These are phyloP conservation scores for Daldinia loculata DNA, from an alignment of 495 filamentous ascomycete genomes.

Conservation along the genomic window DNA sequence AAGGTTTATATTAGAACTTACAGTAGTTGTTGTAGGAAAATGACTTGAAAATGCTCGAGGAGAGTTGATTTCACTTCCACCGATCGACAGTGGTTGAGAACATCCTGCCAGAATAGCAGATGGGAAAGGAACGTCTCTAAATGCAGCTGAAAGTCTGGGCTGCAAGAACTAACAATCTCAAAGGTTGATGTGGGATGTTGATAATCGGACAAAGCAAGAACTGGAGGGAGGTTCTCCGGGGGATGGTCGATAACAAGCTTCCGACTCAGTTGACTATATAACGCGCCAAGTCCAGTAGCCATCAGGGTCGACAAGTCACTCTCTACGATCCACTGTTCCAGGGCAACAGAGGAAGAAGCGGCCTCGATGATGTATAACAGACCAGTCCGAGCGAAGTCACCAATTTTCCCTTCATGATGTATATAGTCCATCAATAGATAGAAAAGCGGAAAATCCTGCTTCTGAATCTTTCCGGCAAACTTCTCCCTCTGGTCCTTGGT, in stretches of 20 bases:
- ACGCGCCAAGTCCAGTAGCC: constrained; percentile 92
- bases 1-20: constrained; percentile 55
- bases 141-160: constrained; percentile 75
- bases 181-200: constrained; percentile 65
- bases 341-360: constrained; percentile 76
- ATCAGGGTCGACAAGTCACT: constrained; percentile 96
- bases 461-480: constrained; percentile 86
- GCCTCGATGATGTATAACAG: constrained; percentile 95
- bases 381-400: constrained; percentile 97
- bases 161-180: constrained; percentile 75
- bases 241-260: constrained; percentile 70
- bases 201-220: constrained; percentile 88
- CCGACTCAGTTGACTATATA: constrained; percentile 95
- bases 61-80: constrained; percentile 89
- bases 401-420: constrained; percentile 88
- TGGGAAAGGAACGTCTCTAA: constrained; percentile 95
- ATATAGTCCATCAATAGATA: constrained; percentile 96
- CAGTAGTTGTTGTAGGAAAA: constrained; percentile 95
- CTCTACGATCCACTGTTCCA: constrained; percentile 96
- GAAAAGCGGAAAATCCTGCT: constrained; percentile 94
- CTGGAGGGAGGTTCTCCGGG: constrained; percentile 73
- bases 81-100: constrained; percentile 92
- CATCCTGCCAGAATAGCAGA: constrained; percentile 96
- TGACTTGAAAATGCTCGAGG: constrained; percentile 94
- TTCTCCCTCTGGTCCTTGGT: constrained; percentile 62